Conservation (phyloP, 495 filamentous ascomycete genomes). For the Entonaema liquescens region DNA sequence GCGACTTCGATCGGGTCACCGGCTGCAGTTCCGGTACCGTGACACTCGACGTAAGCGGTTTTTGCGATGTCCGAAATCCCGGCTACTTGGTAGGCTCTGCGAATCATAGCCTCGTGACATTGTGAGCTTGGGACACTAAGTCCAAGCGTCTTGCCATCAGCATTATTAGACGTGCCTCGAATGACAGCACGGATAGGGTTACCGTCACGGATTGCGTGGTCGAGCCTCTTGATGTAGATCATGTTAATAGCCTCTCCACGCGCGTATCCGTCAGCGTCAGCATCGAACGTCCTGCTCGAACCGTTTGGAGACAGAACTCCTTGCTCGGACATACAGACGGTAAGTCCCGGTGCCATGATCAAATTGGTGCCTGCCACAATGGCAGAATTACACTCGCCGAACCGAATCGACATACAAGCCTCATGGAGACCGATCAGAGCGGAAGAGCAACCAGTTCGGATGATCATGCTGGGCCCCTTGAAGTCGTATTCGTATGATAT, state of each 20-base stretch:
- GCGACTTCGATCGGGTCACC: constrained; percentile 52
- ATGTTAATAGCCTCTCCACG: constrained; percentile 48
- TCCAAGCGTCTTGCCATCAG: constrained; percentile 51
- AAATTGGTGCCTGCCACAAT: constrained; percentile 56
- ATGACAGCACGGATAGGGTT: constrained; percentile 65
- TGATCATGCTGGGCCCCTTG: constrained; percentile 48
- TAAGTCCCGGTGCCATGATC: constrained; percentile 47
- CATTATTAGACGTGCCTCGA: constrained; percentile 55
- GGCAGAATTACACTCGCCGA: constrained; percentile 50
- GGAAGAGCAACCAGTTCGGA: constrained; percentile 62
- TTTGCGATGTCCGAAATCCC: constrained; percentile 53
- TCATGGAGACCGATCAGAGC: constrained; percentile 61
- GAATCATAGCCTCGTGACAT: constrained; percentile 60
- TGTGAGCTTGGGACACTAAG: constrained; percentile 56
- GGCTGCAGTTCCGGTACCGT: constrained; percentile 47
- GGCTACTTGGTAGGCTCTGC: constrained; percentile 52
- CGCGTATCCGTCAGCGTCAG: constrained; percentile 50
- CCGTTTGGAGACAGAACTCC: constrained; percentile 47
- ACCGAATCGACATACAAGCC: constrained; percentile 54
- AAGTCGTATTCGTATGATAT: constrained; percentile 51
- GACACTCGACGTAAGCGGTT: constrained; percentile 50
- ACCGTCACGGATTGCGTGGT: constrained; percentile 57
- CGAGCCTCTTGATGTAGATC: constrained; percentile 58
- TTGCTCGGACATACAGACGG: constrained; percentile 37
- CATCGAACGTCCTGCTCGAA: constrained; percentile 52